A percentile compares a stretch with the other conserved stretches of the same genome.
Conservation (phyloP, 495 filamentous ascomycete species). For the Trichoderma reesei region DNA sequence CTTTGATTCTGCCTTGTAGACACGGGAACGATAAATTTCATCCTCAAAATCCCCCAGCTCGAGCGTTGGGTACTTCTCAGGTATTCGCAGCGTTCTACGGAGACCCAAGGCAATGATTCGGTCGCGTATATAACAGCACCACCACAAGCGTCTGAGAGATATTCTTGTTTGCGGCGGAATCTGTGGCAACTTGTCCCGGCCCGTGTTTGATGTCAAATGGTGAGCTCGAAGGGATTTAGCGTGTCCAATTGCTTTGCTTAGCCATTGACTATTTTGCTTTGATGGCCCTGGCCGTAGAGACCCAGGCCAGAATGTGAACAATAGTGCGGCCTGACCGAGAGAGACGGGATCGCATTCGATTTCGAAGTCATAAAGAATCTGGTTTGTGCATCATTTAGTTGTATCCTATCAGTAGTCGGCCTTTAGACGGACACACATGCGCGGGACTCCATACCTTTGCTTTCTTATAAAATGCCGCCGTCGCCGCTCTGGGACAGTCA, state of each 20-base stretch:
- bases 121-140: conserved; percentile 43
- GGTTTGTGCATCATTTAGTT: conserved; percentile 12
- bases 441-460: conserved; percentile 24
- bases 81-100: conserved; percentile 37
- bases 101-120: conserved; percentile 39
- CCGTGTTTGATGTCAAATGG: conserved; percentile 22
- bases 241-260: conserved; percentile 37
- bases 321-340: conserved; percentile 34
- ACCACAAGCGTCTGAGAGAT: conserved; percentile 36
- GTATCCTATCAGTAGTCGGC: conserved; percentile 9
- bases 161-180: conserved; percentile 24
- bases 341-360: conserved; percentile 23
- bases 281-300: conserved; percentile 17
- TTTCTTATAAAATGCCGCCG: conserved; percentile 32
- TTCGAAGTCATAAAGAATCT: conserved; percentile 26
- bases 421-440: background rate
- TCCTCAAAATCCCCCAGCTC: conserved; percentile 31
- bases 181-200: conserved; percentile 14
- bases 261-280: conserved; percentile 37
- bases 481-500: conserved; percentile 30
- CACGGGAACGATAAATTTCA: conserved; percentile 33
- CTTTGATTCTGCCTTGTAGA: conserved; percentile 35
- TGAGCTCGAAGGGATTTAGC: conserved; percentile 35
- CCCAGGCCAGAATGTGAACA: conserved; percentile 27
- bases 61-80: conserved; percentile 24